Evolutionary conservation across 2,329 filamentous ascomycete genomes (phyloP).

Genomic region (Beauveria caledonica): DNA sequence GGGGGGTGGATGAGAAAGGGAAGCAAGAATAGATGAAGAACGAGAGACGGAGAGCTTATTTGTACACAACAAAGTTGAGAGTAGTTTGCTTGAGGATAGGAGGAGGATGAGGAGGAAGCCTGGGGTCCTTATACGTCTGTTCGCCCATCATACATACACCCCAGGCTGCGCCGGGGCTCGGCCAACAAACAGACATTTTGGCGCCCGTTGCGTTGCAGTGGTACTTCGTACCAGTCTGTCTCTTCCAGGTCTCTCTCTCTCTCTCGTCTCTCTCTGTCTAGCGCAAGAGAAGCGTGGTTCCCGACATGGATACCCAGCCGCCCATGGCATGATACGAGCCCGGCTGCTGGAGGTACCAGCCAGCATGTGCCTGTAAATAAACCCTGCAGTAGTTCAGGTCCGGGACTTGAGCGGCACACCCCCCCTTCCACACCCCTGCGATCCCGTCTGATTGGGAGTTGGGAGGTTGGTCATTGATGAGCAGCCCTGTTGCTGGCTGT

Average conservation of each 20-base stretch:
- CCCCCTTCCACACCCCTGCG: not conserved
- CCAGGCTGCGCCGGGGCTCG: not conserved
- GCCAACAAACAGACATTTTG: constrained; percentile 1
- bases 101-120: not conserved
- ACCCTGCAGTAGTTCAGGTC: too few relatives aligned
- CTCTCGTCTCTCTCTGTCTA: not conserved
- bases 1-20: not conserved
- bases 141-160: not conserved
- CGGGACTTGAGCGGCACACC: not conserved
- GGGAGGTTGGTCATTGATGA: constrained; percentile 1
- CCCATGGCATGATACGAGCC: constrained; percentile 9
- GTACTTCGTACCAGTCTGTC: not conserved
- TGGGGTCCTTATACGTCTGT: constrained; percentile 8
- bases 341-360: not conserved
- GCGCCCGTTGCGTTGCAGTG: constrained; percentile 1
- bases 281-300: not conserved
- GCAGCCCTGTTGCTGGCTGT: too few relatives aligned
- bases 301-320: constrained; percentile 8
- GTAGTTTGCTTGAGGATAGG: not conserved
- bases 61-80: not conserved
- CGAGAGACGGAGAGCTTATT: not conserved
- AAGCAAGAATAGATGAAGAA: not conserved
- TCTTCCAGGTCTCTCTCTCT: not conserved
- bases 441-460: constrained; percentile 2
- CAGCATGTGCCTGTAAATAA: constrained; percentile 1